Evolutionary conservation across 108 stramenopile genomes (phyloP).

Genomic region (Fragilaria crotonensis): DNA sequence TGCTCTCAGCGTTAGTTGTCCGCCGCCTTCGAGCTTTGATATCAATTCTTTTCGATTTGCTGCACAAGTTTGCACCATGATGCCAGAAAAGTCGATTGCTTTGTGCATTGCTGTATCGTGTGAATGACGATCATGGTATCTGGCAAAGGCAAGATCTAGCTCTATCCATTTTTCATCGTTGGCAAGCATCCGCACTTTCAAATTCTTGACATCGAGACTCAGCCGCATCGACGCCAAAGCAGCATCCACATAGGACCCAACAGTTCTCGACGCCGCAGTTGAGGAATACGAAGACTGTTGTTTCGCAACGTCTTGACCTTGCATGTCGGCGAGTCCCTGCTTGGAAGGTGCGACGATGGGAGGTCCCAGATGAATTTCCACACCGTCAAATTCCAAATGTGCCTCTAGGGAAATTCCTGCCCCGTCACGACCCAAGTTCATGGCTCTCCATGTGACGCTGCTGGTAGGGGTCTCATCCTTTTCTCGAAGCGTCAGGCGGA

Average conservation of each 20-base stretch:
- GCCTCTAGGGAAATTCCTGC: slow-evolving; percentile 34
- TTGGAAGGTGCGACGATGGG: too few relatives aligned
- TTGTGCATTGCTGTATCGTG: slow-evolving; percentile 17
- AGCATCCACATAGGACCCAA: slow-evolving; percentile 49
- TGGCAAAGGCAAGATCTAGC: slow-evolving; percentile 30
- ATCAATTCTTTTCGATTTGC: slow-evolving; percentile 16
- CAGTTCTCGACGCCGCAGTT: slow-evolving; percentile 17
- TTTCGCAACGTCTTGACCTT: too few relatives aligned
- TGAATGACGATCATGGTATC: slow-evolving; percentile 46
- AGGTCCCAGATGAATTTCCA: slow-evolving; percentile 34
- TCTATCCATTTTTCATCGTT: slow-evolving; percentile 22
- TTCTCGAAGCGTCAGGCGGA: slow-evolving; percentile 25
- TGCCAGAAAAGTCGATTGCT: slow-evolving; percentile 23
- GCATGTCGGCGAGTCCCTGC: too few relatives aligned
- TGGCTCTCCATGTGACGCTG: slow-evolving; percentile 32
- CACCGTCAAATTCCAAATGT: slow-evolving; percentile 32
- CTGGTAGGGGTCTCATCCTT: not conserved
- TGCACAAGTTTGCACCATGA: slow-evolving; percentile 24
- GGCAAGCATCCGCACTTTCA: slow-evolving; percentile 17
- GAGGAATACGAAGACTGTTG: slow-evolving; percentile 4
- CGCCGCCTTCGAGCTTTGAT: slow-evolving; percentile 24
- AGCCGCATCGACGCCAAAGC: slow-evolving; percentile 39
- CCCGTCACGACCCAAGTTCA: slow-evolving; percentile 21
- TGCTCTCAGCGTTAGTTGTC: slow-evolving; percentile 14
- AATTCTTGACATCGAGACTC: slow-evolving; percentile 26